Evolutionary conservation across 768 basidiomycete genomes (phyloP).

Genomic region (Russula brevipes): DNA sequence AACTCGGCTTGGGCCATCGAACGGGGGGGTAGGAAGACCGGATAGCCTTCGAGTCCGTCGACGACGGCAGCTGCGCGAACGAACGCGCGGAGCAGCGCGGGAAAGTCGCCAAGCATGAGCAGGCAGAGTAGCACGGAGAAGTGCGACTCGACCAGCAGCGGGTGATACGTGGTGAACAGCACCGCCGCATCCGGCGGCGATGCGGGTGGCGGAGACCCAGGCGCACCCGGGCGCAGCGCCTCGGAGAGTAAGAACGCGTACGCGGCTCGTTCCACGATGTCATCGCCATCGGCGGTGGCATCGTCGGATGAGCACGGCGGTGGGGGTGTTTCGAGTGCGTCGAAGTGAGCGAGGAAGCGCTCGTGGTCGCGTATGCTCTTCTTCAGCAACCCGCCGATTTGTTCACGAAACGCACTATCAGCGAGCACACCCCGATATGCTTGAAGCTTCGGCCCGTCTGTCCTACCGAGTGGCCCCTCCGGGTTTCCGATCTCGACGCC

Average conservation of each 20-base stretch:
- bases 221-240: conserved; percentile 57
- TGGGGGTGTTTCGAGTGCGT: conserved; percentile 51
- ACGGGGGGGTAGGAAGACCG: conserved; percentile 79
- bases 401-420: conserved; percentile 52
- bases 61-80: conserved; percentile 60
- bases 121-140: conserved; percentile 72
- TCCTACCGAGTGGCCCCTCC: conserved; percentile 66
- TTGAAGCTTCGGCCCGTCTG: conserved; percentile 48
- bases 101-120: conserved; percentile 74
- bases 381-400: conserved; percentile 53
- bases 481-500: conserved; percentile 81
- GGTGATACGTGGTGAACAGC: conserved; percentile 87
- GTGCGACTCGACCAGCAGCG: conserved; percentile 81
- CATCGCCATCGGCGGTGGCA: conserved; percentile 24
- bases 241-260: conserved; percentile 68
- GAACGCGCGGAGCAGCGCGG: conserved; percentile 57
- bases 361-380: conserved; percentile 83
- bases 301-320: conserved; percentile 16
- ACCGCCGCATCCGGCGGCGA: conserved; percentile 44
- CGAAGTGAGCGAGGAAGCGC: conserved; percentile 77
- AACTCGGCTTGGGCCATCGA: conserved; percentile 91
- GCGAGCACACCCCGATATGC: conserved; percentile 62
- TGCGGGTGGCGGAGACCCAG: conserved; percentile 32
- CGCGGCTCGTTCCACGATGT: conserved; percentile 52
- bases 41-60: conserved; percentile 83